Percentiles rank a stretch among this genome's conserved stretches.
Conservation (phyloP, 106 monocot species). For the Dendrobium nobile region DNA sequence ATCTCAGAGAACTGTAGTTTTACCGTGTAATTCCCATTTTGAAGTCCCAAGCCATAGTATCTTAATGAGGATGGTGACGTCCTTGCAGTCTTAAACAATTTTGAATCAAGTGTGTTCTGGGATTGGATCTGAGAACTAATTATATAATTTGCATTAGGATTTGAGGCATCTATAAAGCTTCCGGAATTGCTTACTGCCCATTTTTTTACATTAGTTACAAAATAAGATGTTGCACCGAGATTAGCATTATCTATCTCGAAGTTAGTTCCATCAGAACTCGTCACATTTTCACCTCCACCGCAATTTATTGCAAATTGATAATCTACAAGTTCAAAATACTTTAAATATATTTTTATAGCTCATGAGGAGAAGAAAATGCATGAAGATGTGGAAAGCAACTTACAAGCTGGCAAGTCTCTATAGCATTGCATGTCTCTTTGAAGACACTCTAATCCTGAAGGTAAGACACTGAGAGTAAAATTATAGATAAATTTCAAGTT, state of each 20-base stretch:
- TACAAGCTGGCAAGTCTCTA: conserved; percentile 53
- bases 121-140: conserved; percentile 33
- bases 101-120: conserved; percentile 61
- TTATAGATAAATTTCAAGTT: not conserved
- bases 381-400: conserved; percentile 8
- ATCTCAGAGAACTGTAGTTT: conserved; percentile 63
- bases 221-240: conserved; percentile 65
- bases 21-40: conserved; percentile 86
- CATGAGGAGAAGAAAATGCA: not conserved
- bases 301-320: conserved; percentile 71
- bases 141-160: conserved; percentile 28
- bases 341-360: not conserved
- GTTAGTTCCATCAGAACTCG: conserved; percentile 29
- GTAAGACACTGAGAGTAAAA: conserved; percentile 34
- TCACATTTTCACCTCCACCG: conserved; percentile 53
- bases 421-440: conserved; percentile 63
- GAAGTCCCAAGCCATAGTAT: conserved; percentile 85
- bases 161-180: conserved; percentile 38
- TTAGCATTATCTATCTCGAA: conserved; percentile 51
- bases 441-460: conserved; percentile 69
- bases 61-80: conserved; percentile 78
- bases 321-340: conserved; percentile 31
- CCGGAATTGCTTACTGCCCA: conserved; percentile 87
- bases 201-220: conserved; percentile 29
- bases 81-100: conserved; percentile 69